These are phyloP conservation scores for Corymbia calophylla DNA, from an alignment of 441 rosid genomes.

Conservation along the genomic window DNA sequence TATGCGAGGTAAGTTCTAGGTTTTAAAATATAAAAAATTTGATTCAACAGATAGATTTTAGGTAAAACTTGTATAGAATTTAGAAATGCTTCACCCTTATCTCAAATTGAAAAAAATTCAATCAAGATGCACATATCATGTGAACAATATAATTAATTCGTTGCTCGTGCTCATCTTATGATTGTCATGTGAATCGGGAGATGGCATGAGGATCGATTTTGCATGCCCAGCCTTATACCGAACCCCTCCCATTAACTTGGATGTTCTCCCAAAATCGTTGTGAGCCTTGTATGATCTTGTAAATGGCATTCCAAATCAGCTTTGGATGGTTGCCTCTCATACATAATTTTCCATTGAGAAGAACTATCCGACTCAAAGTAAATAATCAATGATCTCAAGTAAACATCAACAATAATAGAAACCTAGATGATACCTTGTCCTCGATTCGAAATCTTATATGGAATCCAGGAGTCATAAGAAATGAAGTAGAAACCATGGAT, in stretches of 20 bases:
- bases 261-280: rapidly evolving
- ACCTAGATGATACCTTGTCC: rapidly evolving
- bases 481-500: background rate
- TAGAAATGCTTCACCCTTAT: too few relatives aligned
- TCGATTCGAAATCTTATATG: background rate
- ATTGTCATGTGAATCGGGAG: background rate
- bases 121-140: background rate
- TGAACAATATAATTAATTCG: background rate
- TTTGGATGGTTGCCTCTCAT: rapidly evolving
- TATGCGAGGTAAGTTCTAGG: too few relatives aligned
- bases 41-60: too few relatives aligned
- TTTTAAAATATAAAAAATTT: too few relatives aligned
- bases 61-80: too few relatives aligned
- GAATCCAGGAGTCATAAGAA: rapidly evolving
- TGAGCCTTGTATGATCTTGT: rapidly evolving
- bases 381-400: rapidly evolving
- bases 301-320: rapidly evolving
- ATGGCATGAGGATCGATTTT: background rate
- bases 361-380: rapidly evolving
- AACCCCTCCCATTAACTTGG: rapidly evolving
- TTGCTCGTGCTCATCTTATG: background rate
- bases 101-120: too few relatives aligned
- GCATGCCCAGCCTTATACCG: rapidly evolving
- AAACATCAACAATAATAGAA: rapidly evolving
- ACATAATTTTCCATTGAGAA: background rate